Evolutionary conservation across 345 rosid genomes (phyloP), one percentile per base, ranked within the genome.

Genomic region (Populus simonii): DNA sequence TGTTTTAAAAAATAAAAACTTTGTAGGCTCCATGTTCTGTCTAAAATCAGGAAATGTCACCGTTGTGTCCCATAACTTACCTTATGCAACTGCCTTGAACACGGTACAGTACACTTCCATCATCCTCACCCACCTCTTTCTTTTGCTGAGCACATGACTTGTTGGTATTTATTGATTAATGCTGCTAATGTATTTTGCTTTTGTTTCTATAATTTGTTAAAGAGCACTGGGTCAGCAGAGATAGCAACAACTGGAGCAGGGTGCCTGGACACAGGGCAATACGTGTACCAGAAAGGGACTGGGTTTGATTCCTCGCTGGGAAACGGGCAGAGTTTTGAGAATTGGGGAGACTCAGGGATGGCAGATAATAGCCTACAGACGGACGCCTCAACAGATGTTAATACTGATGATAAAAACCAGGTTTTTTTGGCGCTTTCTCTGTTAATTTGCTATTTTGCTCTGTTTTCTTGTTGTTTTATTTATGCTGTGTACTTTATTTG

Each of bases 331-430:
- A 47, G 12, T 27, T 84, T 86, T 78, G 97, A 92, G 88, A 94
- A 88, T 80, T 91, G 98, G 97, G 93, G 89, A 51, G 97, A 94
- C 49, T 94, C 96, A 78, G 93, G 87, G 68, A 85, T 91, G 85
- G 94, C 89, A 36, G 96, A 90, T 81, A 88, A 88, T 80, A 90
- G 97, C 91, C 98, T 90, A 81, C 97, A 92, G 77, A 94, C 98
- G 83, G 98, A 92, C 88, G 91, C 97, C 84, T 92, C 97, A 47
- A 92, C 97, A 81, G 98, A 92, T 87, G 83, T 90, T 73, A 97
- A 92, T 83, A 89, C 88, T 75, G 98, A 94, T 84, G 93, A 94
- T 75, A 94, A 81, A 83, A 78, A 85, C 87, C 94, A 92, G 92
- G 98, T 92, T 16, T 57, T 47, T 23, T 45, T 22, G 53, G 67